Evolutionary conservation across 78 protist species (phyloP).

Genomic region (Andalucia godoyi): DNA sequence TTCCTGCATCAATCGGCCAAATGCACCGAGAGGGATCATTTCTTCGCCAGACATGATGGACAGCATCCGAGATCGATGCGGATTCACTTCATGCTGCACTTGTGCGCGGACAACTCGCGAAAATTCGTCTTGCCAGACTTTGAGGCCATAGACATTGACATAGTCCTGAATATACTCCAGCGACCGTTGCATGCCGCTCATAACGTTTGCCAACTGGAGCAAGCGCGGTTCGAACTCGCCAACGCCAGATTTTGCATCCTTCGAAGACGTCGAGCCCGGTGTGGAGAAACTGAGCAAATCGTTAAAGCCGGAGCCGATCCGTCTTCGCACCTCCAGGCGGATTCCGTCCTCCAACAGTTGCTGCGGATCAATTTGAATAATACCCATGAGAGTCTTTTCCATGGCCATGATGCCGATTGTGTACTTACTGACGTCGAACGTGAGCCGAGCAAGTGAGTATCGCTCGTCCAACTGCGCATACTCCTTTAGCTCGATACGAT

Average conservation of each 20-base stretch:
- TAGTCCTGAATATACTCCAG: conserved; percentile 83
- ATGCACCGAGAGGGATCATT: not conserved
- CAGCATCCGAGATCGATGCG: too few species aligned
- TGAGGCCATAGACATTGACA: conserved; percentile 72
- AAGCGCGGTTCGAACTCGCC: conserved; percentile 31
- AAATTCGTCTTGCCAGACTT: conserved; percentile 90
- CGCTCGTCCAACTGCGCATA: conserved; percentile 78
- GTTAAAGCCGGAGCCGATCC: conserved; percentile 54
- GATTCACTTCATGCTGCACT: conserved; percentile 86
- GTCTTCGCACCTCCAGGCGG: conserved; percentile 78
- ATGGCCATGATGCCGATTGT: conserved; percentile 94
- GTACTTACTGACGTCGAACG: conserved; percentile 70
- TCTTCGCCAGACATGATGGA: not conserved
- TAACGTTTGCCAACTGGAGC: conserved; percentile 3
- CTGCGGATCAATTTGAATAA: conserved; percentile 59
- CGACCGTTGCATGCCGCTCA: conserved; percentile 66
- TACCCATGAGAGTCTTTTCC: conserved; percentile 91
- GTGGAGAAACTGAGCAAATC: too few species aligned
- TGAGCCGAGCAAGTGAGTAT: conserved; percentile 55
- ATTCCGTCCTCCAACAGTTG: conserved; percentile 81
- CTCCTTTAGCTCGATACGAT: conserved; percentile 50
- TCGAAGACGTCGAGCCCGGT: not conserved
- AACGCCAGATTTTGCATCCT: not conserved
- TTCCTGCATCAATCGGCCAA: conserved; percentile 78
- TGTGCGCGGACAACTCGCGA: conserved; percentile 73